A percentile compares a stretch with the other conserved stretches of the same genome.
phyloP scores from a whole-genome alignment of 2,329 filamentous ascomycete species.

The Penicillium brevicompactum region DNA sequence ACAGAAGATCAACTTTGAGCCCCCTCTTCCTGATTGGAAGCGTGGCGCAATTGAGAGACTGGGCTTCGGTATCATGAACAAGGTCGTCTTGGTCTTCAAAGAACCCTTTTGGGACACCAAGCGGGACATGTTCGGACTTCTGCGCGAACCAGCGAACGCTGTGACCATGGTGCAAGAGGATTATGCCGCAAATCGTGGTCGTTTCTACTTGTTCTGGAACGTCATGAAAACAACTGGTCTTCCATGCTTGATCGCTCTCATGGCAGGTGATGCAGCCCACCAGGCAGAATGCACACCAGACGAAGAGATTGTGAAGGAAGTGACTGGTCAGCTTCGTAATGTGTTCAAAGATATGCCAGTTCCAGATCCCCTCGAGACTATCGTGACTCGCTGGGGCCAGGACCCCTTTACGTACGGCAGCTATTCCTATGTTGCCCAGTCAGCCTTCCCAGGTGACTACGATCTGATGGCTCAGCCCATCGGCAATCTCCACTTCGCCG shows the following conservation, averaged over 20 bases:
- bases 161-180: conserved; percentile 77
- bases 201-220: conserved; percentile 98
- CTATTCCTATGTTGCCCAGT: conserved; percentile 89
- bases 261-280: conserved; percentile 93
- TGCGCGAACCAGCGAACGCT: conserved; percentile 71
- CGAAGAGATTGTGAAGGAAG: conserved; percentile 75
- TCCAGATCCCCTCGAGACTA: conserved; percentile 77
- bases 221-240: conserved; percentile 86
- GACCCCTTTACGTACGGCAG: conserved; percentile 91
- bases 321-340: conserved; percentile 73
- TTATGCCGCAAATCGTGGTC: conserved; percentile 77
- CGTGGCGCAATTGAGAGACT: conserved; percentile 75
- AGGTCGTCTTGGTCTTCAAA: conserved; percentile 88
- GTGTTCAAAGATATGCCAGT: conserved; percentile 69
- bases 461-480: conserved; percentile 83
- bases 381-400: conserved; percentile 89
- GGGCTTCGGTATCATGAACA: conserved; percentile 93
- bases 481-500: conserved; percentile 90
- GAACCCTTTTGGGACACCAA: conserved; percentile 87
- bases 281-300: conserved; percentile 80
- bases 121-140: conserved; percentile 89
- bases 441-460: conserved; percentile 84
- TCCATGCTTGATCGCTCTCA: conserved; percentile 84
- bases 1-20: conserved; percentile 78
- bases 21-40: conserved; percentile 87